These are phyloP conservation scores for Quercus robur DNA, from an alignment of 306 rosid genomes.

Conservation along the genomic window DNA sequence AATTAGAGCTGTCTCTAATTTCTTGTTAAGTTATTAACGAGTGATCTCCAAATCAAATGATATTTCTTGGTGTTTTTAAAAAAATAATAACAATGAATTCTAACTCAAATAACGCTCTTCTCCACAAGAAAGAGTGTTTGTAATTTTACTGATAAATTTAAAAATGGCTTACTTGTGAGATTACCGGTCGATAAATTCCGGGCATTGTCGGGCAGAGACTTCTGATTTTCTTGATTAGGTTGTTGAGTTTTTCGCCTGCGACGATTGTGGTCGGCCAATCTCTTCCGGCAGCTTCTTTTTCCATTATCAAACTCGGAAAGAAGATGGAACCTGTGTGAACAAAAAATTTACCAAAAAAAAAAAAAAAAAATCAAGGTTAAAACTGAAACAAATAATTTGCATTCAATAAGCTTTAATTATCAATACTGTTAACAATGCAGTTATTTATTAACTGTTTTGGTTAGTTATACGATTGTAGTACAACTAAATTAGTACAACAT, in stretches of 20 bases:
- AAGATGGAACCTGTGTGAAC: constrained; percentile 67
- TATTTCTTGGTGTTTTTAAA: no score
- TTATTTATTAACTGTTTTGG: constrained; percentile 7
- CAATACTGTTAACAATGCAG: constrained; percentile 8
- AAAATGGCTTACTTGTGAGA: constrained; percentile 38
- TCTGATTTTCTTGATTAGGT: constrained; percentile 43
- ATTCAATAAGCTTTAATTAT: not conserved
- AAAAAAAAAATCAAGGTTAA: no score
- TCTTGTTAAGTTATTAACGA: no score
- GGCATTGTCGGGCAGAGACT: constrained; percentile 32
- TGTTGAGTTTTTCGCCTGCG: constrained; percentile 89
- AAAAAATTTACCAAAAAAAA: not conserved
- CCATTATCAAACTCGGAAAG: constrained; percentile 95
- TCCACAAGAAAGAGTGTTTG: no score
- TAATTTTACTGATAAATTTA: not conserved
- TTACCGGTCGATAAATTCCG: constrained; percentile 34
- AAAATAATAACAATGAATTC: no score
- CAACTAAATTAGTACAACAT: constrained; percentile 6
- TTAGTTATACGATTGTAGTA: not conserved
- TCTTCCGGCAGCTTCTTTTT: constrained; percentile 95
- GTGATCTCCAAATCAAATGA: no score
- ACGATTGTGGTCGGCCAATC: constrained; percentile 96
- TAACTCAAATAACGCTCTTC: no score
- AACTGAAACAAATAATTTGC: not conserved
- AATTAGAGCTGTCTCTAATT: not conserved